Percentiles rank a stretch among this genome's conserved stretches.
Conservation (phyloP, 225 moss, liverwort and hornwort species). For the Anthoceros angustus region DNA sequence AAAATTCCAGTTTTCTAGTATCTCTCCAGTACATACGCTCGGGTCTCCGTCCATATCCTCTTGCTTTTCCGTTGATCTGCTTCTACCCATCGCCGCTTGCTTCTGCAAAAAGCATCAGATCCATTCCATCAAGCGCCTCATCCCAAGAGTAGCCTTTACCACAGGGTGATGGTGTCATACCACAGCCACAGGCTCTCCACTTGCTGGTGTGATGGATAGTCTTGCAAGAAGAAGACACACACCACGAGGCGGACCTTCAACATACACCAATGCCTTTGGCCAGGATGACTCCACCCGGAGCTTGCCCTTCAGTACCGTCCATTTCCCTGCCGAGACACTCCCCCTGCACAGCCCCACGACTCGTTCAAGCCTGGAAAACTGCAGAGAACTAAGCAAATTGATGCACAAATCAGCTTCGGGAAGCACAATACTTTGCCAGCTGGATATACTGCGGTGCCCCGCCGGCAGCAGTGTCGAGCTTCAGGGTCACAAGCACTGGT, state of each 20-base stretch:
- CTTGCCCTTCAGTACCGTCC: constrained; percentile 31
- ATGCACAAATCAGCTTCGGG: neutral
- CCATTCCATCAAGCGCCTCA: neutral
- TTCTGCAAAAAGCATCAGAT: neutral
- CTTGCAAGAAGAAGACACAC: constrained; percentile 31
- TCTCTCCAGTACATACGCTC: constrained; percentile 14
- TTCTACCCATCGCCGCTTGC: too few species aligned
- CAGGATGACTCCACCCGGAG: constrained; percentile 25
- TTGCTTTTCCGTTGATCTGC: too few species aligned
- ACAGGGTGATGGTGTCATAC: neutral
- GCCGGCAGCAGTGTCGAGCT: constrained; percentile 37
- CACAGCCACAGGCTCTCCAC: constrained; percentile 15
- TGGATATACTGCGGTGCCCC: constrained; percentile 36
- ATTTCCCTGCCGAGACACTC: constrained; percentile 28
- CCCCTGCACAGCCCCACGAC: constrained; percentile 15
- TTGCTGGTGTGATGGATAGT: constrained; percentile 29
- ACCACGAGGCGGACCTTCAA: constrained; percentile 40
- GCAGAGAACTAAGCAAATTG: neutral
- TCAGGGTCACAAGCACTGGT: constrained; percentile 48
- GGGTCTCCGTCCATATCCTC: neutral
- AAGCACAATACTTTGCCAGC: constrained; percentile 39
- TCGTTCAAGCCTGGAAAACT: neutral
- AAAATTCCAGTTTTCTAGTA: constrained; percentile 49
- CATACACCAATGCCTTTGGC: constrained; percentile 27
- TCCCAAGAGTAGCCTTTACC: neutral